Evolutionary conservation across 345 rosid species (phyloP), one percentile per base, ranked within the genome.

Genomic region (Sonneratia caseolaris): DNA sequence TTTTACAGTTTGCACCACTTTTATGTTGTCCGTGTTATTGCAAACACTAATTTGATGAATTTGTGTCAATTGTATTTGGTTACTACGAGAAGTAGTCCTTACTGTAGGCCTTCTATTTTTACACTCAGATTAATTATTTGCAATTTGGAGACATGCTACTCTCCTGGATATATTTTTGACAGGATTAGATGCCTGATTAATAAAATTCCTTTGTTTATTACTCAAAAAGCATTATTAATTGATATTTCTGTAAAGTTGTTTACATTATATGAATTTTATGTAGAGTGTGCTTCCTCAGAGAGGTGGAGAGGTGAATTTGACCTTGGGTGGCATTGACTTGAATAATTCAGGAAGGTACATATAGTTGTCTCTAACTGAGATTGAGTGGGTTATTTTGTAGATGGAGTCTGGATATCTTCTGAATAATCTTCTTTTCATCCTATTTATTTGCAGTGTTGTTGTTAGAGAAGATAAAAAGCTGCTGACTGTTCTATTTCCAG

Each of bases 391-490:
- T 45, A 24, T 22, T 43, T 21, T 24, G 55, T 68, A 45, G 14
- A 24, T 53, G 48, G 19, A 19, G 78, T 45, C 66, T 66, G 68
- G 62, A 36, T 72, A 21, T 56, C 35, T 37, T 66, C 35, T 71
- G 70, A 70, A 73, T 68, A 76, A 64, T 37, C 40, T 59, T 77
- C 76, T 76, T 62, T 49, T 75, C 68, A 74, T 71, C 68, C 74
- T 61, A 27, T 61, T 61, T 21, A 66, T 68, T 83, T 85, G 79
- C 91, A 95, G 97, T 70, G 97, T 95, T 71, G 97, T 95, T 78
- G 99, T 92, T 53, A 83, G 99, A 84, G 97, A 92, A 82, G 97
- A 95, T 75, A 95, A 95, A 78, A 95, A 90, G 71, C 81, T 95
- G 75, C 78, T 95, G 80, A 95, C 99, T 56, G 97, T 95, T 36